Percentiles rank a stretch among this genome's conserved stretches.
Evolutionary conservation across 1,139 yeast species (phyloP).

Genomic region (Candida albicans): DNA sequence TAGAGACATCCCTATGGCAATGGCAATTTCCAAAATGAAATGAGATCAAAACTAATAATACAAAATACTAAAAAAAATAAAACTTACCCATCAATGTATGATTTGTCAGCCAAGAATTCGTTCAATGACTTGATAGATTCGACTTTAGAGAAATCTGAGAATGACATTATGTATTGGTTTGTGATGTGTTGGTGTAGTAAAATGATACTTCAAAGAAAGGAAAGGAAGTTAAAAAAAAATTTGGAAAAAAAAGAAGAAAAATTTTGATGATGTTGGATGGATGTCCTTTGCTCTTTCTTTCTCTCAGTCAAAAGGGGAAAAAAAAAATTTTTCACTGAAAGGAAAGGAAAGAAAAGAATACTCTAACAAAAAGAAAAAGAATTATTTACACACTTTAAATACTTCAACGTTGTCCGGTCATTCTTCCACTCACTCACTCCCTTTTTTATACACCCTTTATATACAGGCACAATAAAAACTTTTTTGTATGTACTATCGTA

Average conservation of each 20-base stretch:
- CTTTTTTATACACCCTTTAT: no score
- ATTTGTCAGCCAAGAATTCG: constrained; percentile 86
- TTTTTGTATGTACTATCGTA: no score
- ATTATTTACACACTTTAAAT: neutral
- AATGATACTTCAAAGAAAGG: neutral
- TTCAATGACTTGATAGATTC: constrained; percentile 84
- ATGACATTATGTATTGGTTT: constrained; percentile 51
- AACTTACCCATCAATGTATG: constrained; percentile 92
- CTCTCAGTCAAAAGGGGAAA: neutral
- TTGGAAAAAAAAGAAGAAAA: neutral
- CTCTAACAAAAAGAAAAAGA: neutral
- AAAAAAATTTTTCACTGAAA: constrained; percentile 5
- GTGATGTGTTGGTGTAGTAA: constrained; percentile 1
- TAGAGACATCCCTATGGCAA: no score
- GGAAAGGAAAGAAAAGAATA: neutral
- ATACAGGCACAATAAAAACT: no score
- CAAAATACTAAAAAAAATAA: neutral
- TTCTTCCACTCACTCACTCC: no score
- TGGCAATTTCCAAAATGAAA: neutral
- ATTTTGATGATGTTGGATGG: neutral
- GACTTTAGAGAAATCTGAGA: constrained; percentile 75
- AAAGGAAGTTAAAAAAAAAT: neutral
- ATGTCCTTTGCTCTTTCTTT: neutral
- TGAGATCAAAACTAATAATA: neutral
- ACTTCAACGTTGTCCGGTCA: no score